These are phyloP conservation scores for Lachnellula hyalina DNA, from an alignment of 2,329 filamentous ascomycete genomes.

Conservation along the genomic window DNA sequence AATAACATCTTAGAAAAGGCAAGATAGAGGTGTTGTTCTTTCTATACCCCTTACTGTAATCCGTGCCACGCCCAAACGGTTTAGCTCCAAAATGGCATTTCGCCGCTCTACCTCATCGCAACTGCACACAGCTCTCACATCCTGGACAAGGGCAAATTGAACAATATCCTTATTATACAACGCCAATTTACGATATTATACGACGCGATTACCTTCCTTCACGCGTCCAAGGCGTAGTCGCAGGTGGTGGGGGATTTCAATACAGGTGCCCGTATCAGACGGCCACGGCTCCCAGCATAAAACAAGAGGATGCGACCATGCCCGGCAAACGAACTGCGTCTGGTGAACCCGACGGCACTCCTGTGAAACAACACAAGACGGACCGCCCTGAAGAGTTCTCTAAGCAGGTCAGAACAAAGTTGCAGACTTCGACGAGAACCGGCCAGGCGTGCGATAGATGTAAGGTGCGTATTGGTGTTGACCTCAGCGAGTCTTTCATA, in stretches of 20 bases:
- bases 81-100: conserved; percentile 6
- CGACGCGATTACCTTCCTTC: background rate
- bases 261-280: background rate
- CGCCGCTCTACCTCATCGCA: conserved; percentile 4
- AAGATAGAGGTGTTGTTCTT: background rate
- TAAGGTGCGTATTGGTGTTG: conserved; percentile 54
- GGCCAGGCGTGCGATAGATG: conserved; percentile 86
- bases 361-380: conserved; percentile 23
- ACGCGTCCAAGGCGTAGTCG: background rate
- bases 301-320: conserved; percentile 20
- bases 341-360: conserved; percentile 16
- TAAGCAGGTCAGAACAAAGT: conserved; percentile 45
- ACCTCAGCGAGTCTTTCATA: background rate
- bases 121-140: background rate
- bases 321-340: conserved; percentile 22
- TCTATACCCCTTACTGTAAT: background rate
- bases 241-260: too few relatives aligned
- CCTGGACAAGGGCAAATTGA: conserved; percentile 7
- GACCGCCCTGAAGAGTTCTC: conserved; percentile 32
- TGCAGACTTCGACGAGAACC: conserved; percentile 54
- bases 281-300: background rate
- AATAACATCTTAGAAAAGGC: background rate
- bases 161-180: conserved; percentile 4
- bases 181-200: background rate
- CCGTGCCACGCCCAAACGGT: conserved; percentile 1